Evolutionary conservation across 768 basidiomycete genomes (phyloP).

Genomic region (Pleurotus tuoliensis): DNA sequence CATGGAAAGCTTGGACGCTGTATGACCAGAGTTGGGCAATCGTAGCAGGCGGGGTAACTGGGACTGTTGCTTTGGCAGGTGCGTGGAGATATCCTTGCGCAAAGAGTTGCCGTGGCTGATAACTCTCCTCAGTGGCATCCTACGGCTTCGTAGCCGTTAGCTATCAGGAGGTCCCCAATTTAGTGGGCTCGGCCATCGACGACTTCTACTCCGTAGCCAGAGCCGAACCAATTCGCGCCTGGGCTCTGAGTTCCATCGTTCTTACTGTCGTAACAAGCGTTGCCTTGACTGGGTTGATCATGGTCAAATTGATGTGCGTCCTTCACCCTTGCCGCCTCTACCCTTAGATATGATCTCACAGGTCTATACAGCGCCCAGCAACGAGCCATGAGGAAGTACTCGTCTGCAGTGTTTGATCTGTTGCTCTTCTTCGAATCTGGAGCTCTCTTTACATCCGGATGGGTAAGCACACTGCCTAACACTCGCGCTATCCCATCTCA

Average conservation of each 20-base stretch:
- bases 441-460: neutral
- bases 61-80: neutral
- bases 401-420: neutral
- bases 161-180: neutral
- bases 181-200: neutral
- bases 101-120: neutral
- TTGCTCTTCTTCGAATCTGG: conserved; percentile 3
- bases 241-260: neutral
- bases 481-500: neutral
- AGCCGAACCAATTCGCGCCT: neutral
- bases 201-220: neutral
- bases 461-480: neutral
- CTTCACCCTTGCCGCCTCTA: neutral
- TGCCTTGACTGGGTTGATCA: neutral
- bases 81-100: neutral
- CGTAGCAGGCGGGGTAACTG: neutral
- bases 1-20: neutral
- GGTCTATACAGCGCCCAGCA: neutral
- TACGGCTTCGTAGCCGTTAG: neutral
- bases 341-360: no score
- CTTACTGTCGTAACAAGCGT: neutral
- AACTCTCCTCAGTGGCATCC: neutral
- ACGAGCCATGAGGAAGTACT: neutral
- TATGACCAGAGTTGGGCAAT: neutral
- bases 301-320: neutral